A percentile compares a stretch with the other conserved stretches of the same genome.
These are phyloP conservation scores for Trichoderma cornu-damae DNA, from an alignment of 2,329 filamentous ascomycete genomes.

Conservation along the genomic window DNA sequence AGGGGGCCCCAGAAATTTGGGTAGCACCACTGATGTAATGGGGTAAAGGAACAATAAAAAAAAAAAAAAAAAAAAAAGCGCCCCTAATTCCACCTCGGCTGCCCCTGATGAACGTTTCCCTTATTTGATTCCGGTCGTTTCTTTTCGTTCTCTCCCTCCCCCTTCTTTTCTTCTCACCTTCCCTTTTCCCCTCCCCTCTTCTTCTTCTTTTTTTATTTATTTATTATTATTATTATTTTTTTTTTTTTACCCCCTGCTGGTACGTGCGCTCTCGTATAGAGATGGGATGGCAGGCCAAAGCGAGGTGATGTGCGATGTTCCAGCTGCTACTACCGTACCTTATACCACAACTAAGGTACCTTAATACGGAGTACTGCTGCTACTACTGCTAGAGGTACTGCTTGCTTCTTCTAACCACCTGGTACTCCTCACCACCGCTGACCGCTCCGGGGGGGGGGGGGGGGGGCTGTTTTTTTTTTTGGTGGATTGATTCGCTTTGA, in stretches of 20 bases:
- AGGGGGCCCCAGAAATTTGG: constrained; percentile 16
- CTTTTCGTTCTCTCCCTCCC: neutral
- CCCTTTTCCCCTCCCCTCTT: neutral
- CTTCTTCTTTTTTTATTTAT: neutral
- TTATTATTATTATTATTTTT: too few species aligned
- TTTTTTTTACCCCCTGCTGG: too few species aligned
- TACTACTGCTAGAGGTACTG: too few species aligned
- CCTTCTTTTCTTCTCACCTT: neutral
- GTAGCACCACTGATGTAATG: constrained; percentile 20
- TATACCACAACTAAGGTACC: too few species aligned
- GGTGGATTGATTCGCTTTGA: neutral
- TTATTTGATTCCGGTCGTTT: neutral
- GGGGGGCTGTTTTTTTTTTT: neutral
- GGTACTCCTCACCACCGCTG: too few species aligned
- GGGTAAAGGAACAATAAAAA: constrained; percentile 9
- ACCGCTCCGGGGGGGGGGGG: too few species aligned
- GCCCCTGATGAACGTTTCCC: neutral
- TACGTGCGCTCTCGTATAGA: neutral
- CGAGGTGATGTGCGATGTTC: constrained; percentile 8
- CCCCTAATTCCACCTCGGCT: constrained; percentile 9
- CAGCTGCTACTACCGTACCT: too few species aligned
- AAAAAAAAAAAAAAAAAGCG: neutral
- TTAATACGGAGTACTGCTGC: too few species aligned
- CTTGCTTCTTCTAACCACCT: too few species aligned
- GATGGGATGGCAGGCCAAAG: constrained; percentile 1